phyloP scores from a whole-genome alignment of 2,329 filamentous ascomycete species.

The Pseudovirgaria hyperparasitica region DNA sequence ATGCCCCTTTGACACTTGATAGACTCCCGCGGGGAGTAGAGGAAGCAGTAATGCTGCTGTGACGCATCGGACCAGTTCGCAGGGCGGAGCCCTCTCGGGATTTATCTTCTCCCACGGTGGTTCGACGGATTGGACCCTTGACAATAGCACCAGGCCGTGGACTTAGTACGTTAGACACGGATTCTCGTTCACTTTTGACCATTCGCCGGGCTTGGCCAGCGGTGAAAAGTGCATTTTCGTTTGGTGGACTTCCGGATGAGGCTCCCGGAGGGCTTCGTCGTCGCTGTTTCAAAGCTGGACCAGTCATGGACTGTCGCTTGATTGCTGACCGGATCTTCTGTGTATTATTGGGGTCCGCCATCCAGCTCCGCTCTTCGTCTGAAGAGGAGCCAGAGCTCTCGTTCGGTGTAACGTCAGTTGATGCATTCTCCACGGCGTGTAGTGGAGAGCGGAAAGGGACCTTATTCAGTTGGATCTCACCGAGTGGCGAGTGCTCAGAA shows the following conservation, averaged over 20 bases:
- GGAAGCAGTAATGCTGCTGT: conserved; percentile 13
- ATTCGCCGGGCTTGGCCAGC: conserved; percentile 54
- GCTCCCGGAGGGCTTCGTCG: conserved; percentile 41
- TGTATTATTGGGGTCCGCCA: conserved; percentile 35
- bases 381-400: conserved; percentile 26
- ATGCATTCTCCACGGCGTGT: conserved; percentile 36
- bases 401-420: conserved; percentile 13
- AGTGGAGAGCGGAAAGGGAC: conserved; percentile 37
- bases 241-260: conserved; percentile 38
- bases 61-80: conserved; percentile 15
- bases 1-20: conserved; percentile 5
- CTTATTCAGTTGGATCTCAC: conserved; percentile 31
- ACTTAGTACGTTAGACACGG: conserved; percentile 45
- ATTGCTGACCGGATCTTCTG: conserved; percentile 44
- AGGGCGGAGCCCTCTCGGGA: conserved; percentile 13
- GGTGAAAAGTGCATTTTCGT: conserved; percentile 48
- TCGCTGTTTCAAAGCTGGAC: conserved; percentile 31
- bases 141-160: conserved; percentile 47
- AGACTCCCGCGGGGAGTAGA: conserved; percentile 6
- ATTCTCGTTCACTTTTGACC: conserved; percentile 48
- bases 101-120: conserved; percentile 20
- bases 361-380: conserved; percentile 37
- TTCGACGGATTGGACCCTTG: conserved; percentile 33
- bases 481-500: conserved; percentile 34
- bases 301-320: conserved; percentile 32